Evolutionary conservation across 768 basidiomycete genomes (phyloP), one percentile per base, ranked within the genome.

Genomic region (Neoboletus subvelutipes): DNA sequence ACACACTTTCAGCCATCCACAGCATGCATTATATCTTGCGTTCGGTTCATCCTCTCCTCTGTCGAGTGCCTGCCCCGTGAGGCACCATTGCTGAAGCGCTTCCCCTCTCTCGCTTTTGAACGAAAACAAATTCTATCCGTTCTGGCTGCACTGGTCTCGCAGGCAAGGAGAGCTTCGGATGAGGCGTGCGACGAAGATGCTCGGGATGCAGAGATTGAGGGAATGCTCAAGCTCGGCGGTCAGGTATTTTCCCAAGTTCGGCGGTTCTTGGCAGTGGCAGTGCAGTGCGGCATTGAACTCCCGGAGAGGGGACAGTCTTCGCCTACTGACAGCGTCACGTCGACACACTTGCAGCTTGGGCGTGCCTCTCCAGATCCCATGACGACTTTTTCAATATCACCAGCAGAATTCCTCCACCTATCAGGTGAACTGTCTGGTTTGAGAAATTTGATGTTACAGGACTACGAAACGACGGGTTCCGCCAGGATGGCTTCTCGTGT

Each of bases 1-100:
- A 75, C 86, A 3, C 96, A 98, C 73, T 95, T 93, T 65, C 92
- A 94, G 66, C 94, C 96, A 7, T 89, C 94, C 3, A 92, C 95
- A 0, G 95, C 94, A 15, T 94, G 87, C 72, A 89, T 98, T 57
- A 94, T 99, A 63, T 94, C 93, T 13, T 92, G 91, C 52, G 93
- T 98, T 46, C 88, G 95, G 33, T 84, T 87, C 29, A 88, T 96
- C 18, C 81, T 99, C 43, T 83, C 86, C 29, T 83, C 88, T 12
- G 86, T 92, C 17, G 90, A 90, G 56, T 95, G 92, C 54, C 79
- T 97, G 24, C 84, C 86, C 40, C 87, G 92, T 45, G 92, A 96
- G 60, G 88, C 92, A 1, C 79, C 81, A 0, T 73, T 90, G 22
- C 80, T 99, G 20, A 83, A 80, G 60, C 78, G 76, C 45, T 85